These are phyloP conservation scores for Vitis hybrid DNA, from an alignment of 177 flowering plant species.

Conservation along the genomic window DNA sequence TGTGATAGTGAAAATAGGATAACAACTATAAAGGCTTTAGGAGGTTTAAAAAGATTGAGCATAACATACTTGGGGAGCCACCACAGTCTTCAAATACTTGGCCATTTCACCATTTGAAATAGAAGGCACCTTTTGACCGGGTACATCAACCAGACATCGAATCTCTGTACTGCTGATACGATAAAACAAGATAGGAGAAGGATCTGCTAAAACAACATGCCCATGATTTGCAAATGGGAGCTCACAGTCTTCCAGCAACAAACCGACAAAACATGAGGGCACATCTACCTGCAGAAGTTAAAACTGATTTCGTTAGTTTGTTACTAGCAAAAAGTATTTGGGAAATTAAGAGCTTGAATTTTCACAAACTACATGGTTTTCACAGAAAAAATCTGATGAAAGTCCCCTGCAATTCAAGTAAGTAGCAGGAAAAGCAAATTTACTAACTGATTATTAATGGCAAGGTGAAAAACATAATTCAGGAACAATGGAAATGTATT, in stretches of 20 bases:
- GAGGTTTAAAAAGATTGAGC: not conserved
- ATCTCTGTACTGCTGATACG: conserved; percentile 49
- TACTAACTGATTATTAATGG: not conserved
- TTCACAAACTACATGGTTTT: not conserved
- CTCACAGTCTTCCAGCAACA: conserved; percentile 42
- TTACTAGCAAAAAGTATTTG: not conserved
- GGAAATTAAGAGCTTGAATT: not conserved
- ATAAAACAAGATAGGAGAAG: conserved; percentile 48
- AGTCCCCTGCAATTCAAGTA: not conserved
- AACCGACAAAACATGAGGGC: conserved; percentile 50
- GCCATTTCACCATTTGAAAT: conserved; percentile 62
- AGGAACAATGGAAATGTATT: no score
- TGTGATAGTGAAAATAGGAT: not conserved
- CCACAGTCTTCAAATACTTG: conserved; percentile 45
- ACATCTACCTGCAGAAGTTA: conserved; percentile 35
- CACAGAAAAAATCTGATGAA: not conserved
- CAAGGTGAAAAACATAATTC: not conserved
- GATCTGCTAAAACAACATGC: conserved; percentile 43
- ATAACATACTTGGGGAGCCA: conserved; percentile 45
- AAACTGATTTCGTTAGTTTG: not conserved
- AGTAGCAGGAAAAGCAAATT: not conserved
- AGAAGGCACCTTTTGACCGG: conserved; percentile 63
- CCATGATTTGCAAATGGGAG: conserved; percentile 50
- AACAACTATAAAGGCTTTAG: not conserved
- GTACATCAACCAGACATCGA: conserved; percentile 55